Base-by-base conservation (phyloP, 2,329 filamentous ascomycete species). In the Torrubiellomyces zombiae region DNA sequence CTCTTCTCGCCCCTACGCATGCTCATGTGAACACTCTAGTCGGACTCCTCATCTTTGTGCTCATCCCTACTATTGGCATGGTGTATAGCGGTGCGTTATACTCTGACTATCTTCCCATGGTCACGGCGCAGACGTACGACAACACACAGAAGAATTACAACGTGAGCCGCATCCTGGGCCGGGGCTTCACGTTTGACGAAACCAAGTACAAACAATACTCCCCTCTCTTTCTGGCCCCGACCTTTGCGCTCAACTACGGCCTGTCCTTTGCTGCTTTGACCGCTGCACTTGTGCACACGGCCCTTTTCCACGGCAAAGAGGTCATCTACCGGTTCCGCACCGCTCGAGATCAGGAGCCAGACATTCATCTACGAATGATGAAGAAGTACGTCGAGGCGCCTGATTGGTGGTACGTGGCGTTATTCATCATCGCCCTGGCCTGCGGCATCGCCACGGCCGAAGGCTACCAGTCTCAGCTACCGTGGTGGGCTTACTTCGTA, bases 41-140 rank as follows among this genome's bases (percentile, higher is more conserved):
- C 37, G 58, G 56, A 20, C 42, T 60, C 14, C 41, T 50, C 30
- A 40, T 56, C 18, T 55, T 55, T 39, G 43, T 59, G 26, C 41
- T 50, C 32, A 40, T 58, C 25, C 48, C 47, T 1, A 48, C 63
- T 12, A 60, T 63, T 3, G 55, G 55, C 5, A 50, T 63, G 11
- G 48, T 55, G 9, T 62, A 60, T 36, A 48, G 47, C 0, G 58
- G 57, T 10, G 47, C 50, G 1, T 39, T 56, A 26, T 56, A 56
- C 34, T 51, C 62, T 2, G 55, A 65, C 3, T 68, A 65, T 24
- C 39, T 71, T n/a, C 65, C 66, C 0, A 46, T 70, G 23, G 55
- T 63, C 9, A 60, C 58, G 8, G 56, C 57, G 3, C 53, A 59
- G 22, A 63, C 57, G 0, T 70, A 62, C 32, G 66, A 70, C 43